phyloP scores from a whole-genome alignment of 208 protist genomes.

The Wallacemonas collosoma region DNA sequence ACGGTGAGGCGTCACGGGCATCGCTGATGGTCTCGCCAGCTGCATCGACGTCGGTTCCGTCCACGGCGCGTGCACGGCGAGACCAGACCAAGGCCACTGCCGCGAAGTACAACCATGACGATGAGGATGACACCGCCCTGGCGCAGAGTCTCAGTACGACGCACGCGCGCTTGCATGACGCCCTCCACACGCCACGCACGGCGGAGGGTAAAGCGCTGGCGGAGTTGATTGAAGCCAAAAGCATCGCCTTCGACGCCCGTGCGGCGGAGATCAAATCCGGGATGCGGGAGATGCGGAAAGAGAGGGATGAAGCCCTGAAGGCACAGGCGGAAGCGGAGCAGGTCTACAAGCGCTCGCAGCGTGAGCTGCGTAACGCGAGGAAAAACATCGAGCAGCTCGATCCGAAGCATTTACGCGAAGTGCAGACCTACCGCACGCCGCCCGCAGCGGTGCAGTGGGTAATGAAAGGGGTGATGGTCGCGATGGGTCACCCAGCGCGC shows the following conservation, averaged over 20 bases:
- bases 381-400: conserved; percentile 55
- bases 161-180: conserved; percentile 18
- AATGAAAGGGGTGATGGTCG: conserved; percentile 58
- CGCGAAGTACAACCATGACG: background rate
- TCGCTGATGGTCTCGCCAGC: too few relatives aligned
- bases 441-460: conserved; percentile 67
- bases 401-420: conserved; percentile 43
- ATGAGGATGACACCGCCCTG: conserved; percentile 11
- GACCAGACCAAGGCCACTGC: too few relatives aligned
- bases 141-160: conserved; percentile 24
- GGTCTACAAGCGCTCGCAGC: conserved; percentile 24
- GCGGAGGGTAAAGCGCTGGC: conserved; percentile 6
- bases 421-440: conserved; percentile 71
- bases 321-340: conserved; percentile 24
- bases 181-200: background rate
- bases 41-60: too few relatives aligned
- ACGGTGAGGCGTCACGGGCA: too few relatives aligned
- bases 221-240: conserved; percentile 27
- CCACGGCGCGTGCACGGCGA: too few relatives aligned
- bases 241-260: conserved; percentile 17
- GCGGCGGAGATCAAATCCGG: conserved; percentile 14
- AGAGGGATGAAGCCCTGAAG: conserved; percentile 28
- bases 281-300: conserved; percentile 22
- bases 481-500: conserved; percentile 41
- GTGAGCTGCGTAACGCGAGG: conserved; percentile 44